Evolutionary conservation across 2,329 filamentous ascomycete genomes (phyloP).

Genomic region (Cladorrhinum sp.): DNA sequence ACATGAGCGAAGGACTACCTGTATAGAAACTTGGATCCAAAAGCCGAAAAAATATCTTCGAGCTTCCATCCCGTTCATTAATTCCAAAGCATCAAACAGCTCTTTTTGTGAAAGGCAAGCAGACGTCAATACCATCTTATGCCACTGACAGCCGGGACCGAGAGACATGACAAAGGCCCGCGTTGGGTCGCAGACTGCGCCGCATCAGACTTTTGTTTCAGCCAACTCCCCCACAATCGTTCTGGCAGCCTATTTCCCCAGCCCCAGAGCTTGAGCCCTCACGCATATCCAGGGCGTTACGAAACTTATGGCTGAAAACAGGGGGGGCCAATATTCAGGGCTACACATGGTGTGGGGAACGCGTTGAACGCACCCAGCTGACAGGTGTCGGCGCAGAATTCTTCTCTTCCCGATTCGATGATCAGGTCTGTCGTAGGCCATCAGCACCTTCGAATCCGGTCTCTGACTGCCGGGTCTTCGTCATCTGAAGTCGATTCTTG

Average conservation of each 20-base stretch:
- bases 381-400: not conserved
- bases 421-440: not conserved
- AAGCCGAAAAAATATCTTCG: too few species aligned
- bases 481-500: not conserved
- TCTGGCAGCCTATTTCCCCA: not conserved
- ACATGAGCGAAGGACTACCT: too few species aligned
- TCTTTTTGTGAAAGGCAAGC: too few species aligned
- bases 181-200: not conserved
- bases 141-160: not conserved
- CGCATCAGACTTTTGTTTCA: constrained; percentile 1
- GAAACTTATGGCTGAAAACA: not conserved
- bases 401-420: not conserved
- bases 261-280: not conserved
- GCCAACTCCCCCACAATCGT: not conserved
- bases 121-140: too few species aligned
- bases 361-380: not conserved
- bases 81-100: too few species aligned
- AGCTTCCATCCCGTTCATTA: too few species aligned
- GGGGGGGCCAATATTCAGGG: not conserved
- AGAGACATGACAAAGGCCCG: not conserved
- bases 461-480: not conserved
- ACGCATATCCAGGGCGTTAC: not conserved
- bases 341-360: not conserved
- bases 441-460: not conserved
- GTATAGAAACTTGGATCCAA: too few species aligned